A percentile compares a stretch with the other conserved stretches of the same genome.
These are phyloP conservation scores for Bifiguratus adelaidae DNA, from an alignment of 192 early-diverging fungal species.

Conservation along the genomic window DNA sequence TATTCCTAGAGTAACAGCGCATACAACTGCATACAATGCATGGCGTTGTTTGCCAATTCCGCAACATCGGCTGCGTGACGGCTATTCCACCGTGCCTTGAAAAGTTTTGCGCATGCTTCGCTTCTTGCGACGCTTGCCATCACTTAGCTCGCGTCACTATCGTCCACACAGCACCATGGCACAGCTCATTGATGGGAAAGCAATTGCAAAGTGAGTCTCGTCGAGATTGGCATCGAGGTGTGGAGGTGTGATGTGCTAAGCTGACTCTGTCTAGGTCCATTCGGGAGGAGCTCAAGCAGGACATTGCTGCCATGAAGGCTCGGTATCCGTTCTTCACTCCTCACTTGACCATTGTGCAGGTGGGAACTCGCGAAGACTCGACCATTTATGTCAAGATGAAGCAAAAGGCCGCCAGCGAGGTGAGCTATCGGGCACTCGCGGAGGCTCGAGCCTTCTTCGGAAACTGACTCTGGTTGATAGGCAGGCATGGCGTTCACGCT, in stretches of 20 bases:
- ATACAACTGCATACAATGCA: no score
- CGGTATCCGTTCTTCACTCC: conserved; percentile 65
- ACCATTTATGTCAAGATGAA: conserved; percentile 91
- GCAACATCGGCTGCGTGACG: no score
- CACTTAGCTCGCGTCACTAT: no score
- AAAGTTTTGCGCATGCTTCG: no score
- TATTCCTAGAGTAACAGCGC: no score
- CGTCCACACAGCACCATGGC: conserved; percentile 18
- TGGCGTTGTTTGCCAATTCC: no score
- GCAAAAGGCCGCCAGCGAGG: conserved; percentile 77
- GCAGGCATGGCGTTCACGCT: conserved; percentile 71
- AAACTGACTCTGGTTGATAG: conserved; percentile 15
- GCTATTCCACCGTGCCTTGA: no score
- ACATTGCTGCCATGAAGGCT: conserved; percentile 52
- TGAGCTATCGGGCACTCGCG: conserved; percentile 17
- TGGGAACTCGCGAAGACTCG: conserved; percentile 90
- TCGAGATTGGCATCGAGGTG: neutral
- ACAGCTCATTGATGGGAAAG: conserved; percentile 69
- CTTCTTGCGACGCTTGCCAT: no score
- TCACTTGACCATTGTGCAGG: conserved; percentile 83
- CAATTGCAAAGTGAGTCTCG: conserved; percentile 55
- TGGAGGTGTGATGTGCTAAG: neutral
- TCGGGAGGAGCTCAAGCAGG: conserved; percentile 53
- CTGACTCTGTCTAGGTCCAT: conserved; percentile 36
- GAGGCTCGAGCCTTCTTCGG: neutral